phyloP scores from a whole-genome alignment of 768 basidiomycete genomes.

The Astraeus odoratus region DNA sequence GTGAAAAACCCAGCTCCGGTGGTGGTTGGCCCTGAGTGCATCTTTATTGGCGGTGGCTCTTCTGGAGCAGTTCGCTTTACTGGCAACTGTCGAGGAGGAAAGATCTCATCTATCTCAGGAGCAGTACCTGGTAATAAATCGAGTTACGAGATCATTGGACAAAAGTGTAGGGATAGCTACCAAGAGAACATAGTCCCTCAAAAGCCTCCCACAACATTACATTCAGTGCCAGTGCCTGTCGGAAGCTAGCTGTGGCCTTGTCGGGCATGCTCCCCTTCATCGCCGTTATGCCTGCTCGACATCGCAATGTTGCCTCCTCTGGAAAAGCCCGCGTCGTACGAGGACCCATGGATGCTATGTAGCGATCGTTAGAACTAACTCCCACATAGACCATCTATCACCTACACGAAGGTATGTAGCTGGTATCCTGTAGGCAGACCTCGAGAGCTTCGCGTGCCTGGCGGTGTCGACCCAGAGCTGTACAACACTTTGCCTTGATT shows the following conservation, averaged over 20 bases:
- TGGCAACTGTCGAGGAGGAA: constrained; percentile 57
- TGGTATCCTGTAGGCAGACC: constrained; percentile 46
- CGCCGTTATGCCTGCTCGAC: constrained; percentile 71
- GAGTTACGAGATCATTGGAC: constrained; percentile 9
- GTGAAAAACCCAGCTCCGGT: constrained; percentile 73
- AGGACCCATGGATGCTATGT: constrained; percentile 47
- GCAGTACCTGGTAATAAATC: constrained; percentile 44
- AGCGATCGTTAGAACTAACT: constrained; percentile 9
- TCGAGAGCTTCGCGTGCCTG: constrained; percentile 72
- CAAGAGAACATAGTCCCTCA: constrained; percentile 76
- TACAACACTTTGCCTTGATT: constrained; percentile 73
- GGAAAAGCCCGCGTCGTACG: constrained; percentile 55
- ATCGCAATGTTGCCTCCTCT: constrained; percentile 66
- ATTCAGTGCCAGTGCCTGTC: constrained; percentile 61
- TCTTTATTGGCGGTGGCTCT: constrained; percentile 34
- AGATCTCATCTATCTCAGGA: constrained; percentile 66
- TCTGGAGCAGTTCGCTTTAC: constrained; percentile 49
- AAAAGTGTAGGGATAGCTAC: constrained; percentile 33
- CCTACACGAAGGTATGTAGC: constrained; percentile 53
- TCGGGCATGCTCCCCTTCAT: constrained; percentile 73
- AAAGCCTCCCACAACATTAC: constrained; percentile 91
- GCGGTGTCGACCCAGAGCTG: constrained; percentile 62
- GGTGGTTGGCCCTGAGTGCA: constrained; percentile 40
- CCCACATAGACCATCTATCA: constrained; percentile 9
- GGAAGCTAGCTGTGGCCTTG: constrained; percentile 65